Base-by-base conservation (phyloP, 305 asterid species). In the Solanum chacoense region DNA sequence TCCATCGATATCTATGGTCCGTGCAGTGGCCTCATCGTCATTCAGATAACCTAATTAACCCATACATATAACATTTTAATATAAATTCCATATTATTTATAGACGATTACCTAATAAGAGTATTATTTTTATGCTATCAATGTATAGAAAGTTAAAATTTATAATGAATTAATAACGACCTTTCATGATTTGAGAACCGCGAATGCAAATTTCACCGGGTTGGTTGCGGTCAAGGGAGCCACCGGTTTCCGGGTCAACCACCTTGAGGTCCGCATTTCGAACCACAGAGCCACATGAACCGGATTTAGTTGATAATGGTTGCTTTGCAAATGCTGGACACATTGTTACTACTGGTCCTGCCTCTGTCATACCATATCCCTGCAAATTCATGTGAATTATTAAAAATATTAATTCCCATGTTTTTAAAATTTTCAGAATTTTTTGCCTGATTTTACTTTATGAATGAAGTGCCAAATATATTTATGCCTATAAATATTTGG, bases 321-420 rank as follows among this genome's bases (percentile, higher is more conserved):
- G 94, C 91, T 90, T 94, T 0, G 98, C 98, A 55, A 96, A 96
- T 2, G 91, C 84, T 2, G 95, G 94, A 4, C 95, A 96, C 96
- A 96, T 95, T 34, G 98, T 92, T 55, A 96, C 40, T 5, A 96
- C 98, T 2, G 98, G 98, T 24, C 98, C 98, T 1, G 98, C 98
- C 89, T 95, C 98, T 0, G 98, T 95, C 98, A 95, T 95, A 26
- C 98, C 98, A 63, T 95, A 95, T 1, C 98, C 98, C 98, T 95
- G 88, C 14, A 55, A 73, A 50, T 24, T 29, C 34, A 79, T 12
- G 28, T 79, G 38, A 32, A 73, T 73, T 72, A 8, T 7, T 28
- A 71, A 71, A 11, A 72, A 71, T 13, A 29, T 72, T 72, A 72
- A 72, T 71, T 29, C 36, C 36, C 32, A 69, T 7, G 1, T 28